These are phyloP conservation scores for Phytophthora chlamydospora DNA, from an alignment of 352 stramenopile genomes.

Conservation along the genomic window DNA sequence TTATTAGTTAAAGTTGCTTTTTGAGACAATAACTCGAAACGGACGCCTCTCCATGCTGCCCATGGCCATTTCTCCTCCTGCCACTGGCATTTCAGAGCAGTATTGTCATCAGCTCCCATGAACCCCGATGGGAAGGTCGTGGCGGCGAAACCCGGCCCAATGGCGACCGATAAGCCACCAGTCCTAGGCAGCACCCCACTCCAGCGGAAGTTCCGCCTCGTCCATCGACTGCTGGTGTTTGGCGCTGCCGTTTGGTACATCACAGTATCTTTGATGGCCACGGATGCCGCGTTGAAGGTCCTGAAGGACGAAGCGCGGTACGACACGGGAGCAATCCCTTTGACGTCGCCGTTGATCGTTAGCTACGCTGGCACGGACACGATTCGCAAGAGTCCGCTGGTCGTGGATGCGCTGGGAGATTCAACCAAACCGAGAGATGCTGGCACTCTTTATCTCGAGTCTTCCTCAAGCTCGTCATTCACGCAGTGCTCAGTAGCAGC, in stretches of 20 bases:
- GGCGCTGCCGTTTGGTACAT: conserved; percentile 35
- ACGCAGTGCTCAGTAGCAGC: conserved; percentile 10
- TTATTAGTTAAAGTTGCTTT: conserved; percentile 6
- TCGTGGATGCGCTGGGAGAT: conserved; percentile 31
- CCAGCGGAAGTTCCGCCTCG: conserved; percentile 21
- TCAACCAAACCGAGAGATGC: conserved; percentile 32
- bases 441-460: conserved; percentile 47
- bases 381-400: conserved; percentile 39
- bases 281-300: conserved; percentile 25
- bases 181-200: conserved; percentile 19
- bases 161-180: background rate
- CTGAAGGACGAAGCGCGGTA: conserved; percentile 29
- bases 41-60: conserved; percentile 12
- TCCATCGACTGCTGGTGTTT: conserved; percentile 31
- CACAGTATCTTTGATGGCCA: conserved; percentile 38
- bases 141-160: conserved; percentile 13
- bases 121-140: conserved; percentile 28
- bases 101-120: conserved; percentile 1
- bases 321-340: conserved; percentile 7
- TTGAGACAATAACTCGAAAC: conserved; percentile 20
- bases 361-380: conserved; percentile 32
- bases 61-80: conserved; percentile 10
- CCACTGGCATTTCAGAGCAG: background rate
- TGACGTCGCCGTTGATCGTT: conserved; percentile 30
- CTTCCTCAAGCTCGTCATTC: conserved; percentile 22